Evolutionary conservation across 2,329 filamentous ascomycete species (phyloP), one percentile per base, ranked within the genome.

Genomic region (Neofusicoccum sp.): DNA sequence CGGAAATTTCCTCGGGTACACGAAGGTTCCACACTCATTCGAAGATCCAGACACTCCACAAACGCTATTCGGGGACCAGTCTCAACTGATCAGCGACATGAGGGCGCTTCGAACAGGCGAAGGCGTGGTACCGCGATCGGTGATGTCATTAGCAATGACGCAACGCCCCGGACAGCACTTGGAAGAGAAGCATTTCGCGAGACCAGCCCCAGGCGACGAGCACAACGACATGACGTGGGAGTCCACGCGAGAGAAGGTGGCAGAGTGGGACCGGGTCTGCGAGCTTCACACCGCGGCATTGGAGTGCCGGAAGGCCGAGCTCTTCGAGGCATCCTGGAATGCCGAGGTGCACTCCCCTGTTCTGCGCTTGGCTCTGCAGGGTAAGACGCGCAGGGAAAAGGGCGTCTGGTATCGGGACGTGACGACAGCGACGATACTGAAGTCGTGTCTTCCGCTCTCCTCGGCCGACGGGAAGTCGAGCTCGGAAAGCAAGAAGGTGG

Each of bases 311-410:
- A 20, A 43, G 7, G 33, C 4, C 12, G n/a, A 16, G 9, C 61
- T 60, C 8, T 44, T 51, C 43, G 58, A 61, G 28, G 38, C 61
- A 14, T 41, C 60, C 1, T 61, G 61, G 58, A 63, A 63, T 20
- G 14, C 38, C 14, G 53, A 45, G 14, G 57, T 62, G n/a, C 57
- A 62, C 51, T 51, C 61, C 7, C 26, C 14, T n/a, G 28, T 56
- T 2, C 56, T 62, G 30, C 57, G 53, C 33, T 38, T 62, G 8
- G 57, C 49, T 2, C n/a, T 41, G 20, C 20, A 30, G 9, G 30
- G 45, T 1, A 14, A 14, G 8, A 14, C n/a, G 20, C 49, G 49
- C 20, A 8, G 20, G 9, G 14, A 38, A 30, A 40, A 16, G 2
- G 49, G 49, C 20, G 49, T 54, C 20, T 54, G 49, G 49, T 54